Evolutionary conservation across 257 asterid species (phyloP).

Genomic region (Solanum bukasovii): DNA sequence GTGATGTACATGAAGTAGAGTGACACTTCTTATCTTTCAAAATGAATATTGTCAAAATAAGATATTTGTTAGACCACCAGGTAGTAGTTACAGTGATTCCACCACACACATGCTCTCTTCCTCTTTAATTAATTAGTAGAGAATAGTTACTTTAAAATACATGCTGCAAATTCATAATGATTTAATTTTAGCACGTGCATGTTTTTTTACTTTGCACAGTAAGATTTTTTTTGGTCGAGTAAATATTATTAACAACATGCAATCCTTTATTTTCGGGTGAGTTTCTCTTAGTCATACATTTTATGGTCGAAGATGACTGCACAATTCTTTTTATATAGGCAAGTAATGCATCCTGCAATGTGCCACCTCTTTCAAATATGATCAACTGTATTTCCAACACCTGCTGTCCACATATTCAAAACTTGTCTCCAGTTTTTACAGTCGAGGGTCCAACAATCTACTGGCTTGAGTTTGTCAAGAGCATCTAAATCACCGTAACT

Average conservation of each 20-base stretch:
- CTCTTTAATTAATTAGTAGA: neutral
- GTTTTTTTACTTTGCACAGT: neutral
- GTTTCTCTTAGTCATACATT: too few relatives aligned
- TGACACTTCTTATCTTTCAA: neutral
- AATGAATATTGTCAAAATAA: neutral
- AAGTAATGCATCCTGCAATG: too few relatives aligned
- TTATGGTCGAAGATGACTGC: too few relatives aligned
- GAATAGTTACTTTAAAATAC: neutral
- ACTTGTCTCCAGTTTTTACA: too few relatives aligned
- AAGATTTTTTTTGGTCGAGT: too few relatives aligned
- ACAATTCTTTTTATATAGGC: too few relatives aligned
- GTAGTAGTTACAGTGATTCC: neutral
- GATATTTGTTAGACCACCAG: neutral
- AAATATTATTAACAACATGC: too few relatives aligned
- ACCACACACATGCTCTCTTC: neutral
- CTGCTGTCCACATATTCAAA: too few relatives aligned
- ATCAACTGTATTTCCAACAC: too few relatives aligned
- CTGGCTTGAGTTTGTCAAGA: conserved; percentile 40
- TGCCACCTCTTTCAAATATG: too few relatives aligned
- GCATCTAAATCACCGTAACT: conserved; percentile 71
- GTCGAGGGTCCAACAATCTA: conserved; percentile 15
- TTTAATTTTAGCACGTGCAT: neutral
- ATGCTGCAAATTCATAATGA: neutral
- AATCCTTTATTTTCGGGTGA: neutral
- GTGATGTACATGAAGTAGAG: neutral